Evolutionary conservation across 2,329 filamentous ascomycete genomes (phyloP).

Genomic region (Aspergillus sp.): DNA sequence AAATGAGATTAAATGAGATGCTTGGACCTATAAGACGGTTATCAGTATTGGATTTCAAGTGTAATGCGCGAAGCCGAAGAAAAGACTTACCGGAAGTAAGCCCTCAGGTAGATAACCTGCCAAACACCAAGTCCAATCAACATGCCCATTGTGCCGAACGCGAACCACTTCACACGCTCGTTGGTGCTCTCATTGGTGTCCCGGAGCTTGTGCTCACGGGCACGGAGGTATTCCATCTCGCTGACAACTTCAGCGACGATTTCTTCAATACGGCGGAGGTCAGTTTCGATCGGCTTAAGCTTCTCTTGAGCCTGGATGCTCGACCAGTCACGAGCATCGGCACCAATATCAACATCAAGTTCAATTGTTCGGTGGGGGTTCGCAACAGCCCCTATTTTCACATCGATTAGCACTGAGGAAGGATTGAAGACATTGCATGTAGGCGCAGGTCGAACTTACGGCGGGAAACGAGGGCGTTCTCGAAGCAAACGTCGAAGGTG

Average conservation of each 20-base stretch:
- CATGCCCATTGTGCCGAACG: slow-evolving; percentile 88
- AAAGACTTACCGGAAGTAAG: slow-evolving; percentile 77
- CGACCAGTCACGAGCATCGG: slow-evolving; percentile 97
- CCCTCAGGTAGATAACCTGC: slow-evolving; percentile 97
- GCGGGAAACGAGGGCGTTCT: slow-evolving; percentile 69
- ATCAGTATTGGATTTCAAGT: neutral
- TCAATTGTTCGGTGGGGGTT: slow-evolving; percentile 71
- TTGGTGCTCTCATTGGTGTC: slow-evolving; percentile 99
- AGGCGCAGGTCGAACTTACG: slow-evolving; percentile 54
- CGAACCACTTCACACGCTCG: slow-evolving; percentile 98
- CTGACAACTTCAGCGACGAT: slow-evolving; percentile 81
- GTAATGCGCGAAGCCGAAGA: neutral
- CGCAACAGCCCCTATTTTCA: slow-evolving; percentile 34
- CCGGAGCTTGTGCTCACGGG: slow-evolving; percentile 87
- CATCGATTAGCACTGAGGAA: slow-evolving; percentile 1
- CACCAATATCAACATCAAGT: slow-evolving; percentile 93
- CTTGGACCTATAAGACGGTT: slow-evolving; percentile 56
- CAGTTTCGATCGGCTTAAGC: slow-evolving; percentile 93
- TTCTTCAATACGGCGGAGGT: slow-evolving; percentile 90
- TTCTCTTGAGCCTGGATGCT: slow-evolving; percentile 96
- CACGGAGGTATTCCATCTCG: slow-evolving; percentile 95
- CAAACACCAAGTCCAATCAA: slow-evolving; percentile 85
- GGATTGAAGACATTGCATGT: neutral
- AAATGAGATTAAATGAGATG: slow-evolving; percentile 59
- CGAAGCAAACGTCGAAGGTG: slow-evolving; percentile 95